A percentile compares a stretch with the other conserved stretches of the same genome.
Evolutionary conservation across 2,329 filamentous ascomycete genomes (phyloP).

Genomic region (Rosellinia necatrix): DNA sequence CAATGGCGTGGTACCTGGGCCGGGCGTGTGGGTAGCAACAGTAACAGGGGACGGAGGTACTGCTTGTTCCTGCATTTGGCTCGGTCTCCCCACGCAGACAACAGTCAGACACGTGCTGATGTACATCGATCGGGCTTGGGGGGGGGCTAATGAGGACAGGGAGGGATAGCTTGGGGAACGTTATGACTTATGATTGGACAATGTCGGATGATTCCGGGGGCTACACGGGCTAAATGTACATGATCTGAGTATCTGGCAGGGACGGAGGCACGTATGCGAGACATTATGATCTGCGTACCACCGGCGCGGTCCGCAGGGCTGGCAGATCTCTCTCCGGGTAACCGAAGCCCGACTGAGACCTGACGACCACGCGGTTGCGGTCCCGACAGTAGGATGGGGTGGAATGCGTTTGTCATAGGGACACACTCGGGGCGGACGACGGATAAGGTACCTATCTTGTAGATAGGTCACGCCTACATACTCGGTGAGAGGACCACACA

Average conservation of each 20-base stretch:
- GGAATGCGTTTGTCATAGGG: slow-evolving; percentile 39
- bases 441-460: slow-evolving; percentile 36
- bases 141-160: slow-evolving; percentile 31
- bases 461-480: slow-evolving; percentile 32
- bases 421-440: slow-evolving; percentile 40
- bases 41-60: slow-evolving; percentile 32
- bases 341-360: slow-evolving; percentile 28
- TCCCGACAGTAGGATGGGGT: slow-evolving; percentile 21
- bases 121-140: slow-evolving; percentile 34
- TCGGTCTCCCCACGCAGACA: slow-evolving; percentile 34
- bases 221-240: slow-evolving; percentile 50
- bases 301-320: slow-evolving; percentile 34
- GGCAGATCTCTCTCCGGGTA: slow-evolving; percentile 35
- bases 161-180: slow-evolving; percentile 50
- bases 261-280: slow-evolving; percentile 34
- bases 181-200: slow-evolving; percentile 62
- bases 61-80: slow-evolving; percentile 41
- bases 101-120: slow-evolving; percentile 31
- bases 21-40: slow-evolving; percentile 33
- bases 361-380: slow-evolving; percentile 22
- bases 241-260: slow-evolving; percentile 43
- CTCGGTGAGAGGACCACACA: slow-evolving; percentile 33
- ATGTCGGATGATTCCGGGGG: slow-evolving; percentile 40
- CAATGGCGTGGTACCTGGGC: slow-evolving; percentile 32
- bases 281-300: slow-evolving; percentile 37